phyloP scores from a whole-genome alignment of 352 stramenopile genomes.

The Pythium chondricola region DNA sequence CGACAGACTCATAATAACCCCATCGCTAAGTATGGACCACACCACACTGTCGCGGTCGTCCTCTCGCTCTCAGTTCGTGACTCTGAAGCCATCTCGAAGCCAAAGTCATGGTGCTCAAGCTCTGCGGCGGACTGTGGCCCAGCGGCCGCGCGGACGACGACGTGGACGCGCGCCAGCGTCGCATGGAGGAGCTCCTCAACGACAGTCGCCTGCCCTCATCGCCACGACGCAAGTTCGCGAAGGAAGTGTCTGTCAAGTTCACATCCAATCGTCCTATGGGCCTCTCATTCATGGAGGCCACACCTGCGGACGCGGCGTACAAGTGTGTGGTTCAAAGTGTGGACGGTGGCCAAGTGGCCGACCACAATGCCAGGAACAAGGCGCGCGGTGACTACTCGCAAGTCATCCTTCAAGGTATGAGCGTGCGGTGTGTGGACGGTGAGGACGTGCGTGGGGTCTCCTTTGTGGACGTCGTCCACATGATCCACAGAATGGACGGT shows the following conservation, averaged over 20 bases:
- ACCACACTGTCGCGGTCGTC: no score
- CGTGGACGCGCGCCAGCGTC: conserved; percentile 19
- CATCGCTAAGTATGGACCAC: no score
- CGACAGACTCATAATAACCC: no score
- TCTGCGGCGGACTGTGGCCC: conserved; percentile 34
- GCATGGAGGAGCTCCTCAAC: conserved; percentile 21
- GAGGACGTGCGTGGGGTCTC: conserved; percentile 28
- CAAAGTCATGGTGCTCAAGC: conserved; percentile 62
- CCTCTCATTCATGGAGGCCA: conserved; percentile 31
- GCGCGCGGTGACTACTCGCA: conserved; percentile 37
- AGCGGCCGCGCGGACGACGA: conserved; percentile 10
- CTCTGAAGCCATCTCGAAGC: no score
- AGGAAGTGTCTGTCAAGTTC: conserved; percentile 57
- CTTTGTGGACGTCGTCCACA: conserved; percentile 43
- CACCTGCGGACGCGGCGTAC: conserved; percentile 17
- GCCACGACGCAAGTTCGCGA: conserved; percentile 25
- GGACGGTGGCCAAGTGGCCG: conserved; percentile 27
- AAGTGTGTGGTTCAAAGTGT: conserved; percentile 39
- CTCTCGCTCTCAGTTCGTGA: no score
- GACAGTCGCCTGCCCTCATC: conserved; percentile 7
- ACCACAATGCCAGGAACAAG: conserved; percentile 49
- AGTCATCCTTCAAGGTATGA: conserved; percentile 31
- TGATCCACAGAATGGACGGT: conserved; percentile 18
- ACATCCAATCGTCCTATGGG: conserved; percentile 40
- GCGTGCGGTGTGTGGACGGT: conserved; percentile 43